Evolutionary conservation across 1,284 basidiomycete genomes (phyloP).

Genomic region (Rhodotorula sp.): DNA sequence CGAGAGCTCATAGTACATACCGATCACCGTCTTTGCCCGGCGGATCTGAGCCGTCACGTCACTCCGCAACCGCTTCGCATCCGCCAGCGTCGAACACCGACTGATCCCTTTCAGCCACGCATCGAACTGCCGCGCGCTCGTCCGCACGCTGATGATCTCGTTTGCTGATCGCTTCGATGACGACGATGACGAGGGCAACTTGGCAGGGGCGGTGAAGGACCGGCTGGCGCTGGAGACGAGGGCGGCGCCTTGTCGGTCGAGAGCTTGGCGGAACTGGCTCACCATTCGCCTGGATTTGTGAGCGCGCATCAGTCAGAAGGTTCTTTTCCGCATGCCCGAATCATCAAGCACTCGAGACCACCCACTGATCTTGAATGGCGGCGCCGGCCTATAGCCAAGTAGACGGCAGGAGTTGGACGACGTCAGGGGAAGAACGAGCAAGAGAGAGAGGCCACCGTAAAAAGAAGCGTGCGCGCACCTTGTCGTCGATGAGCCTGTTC

Average conservation of each 20-base stretch:
- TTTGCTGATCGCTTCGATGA: neutral
- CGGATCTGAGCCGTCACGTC: slow-evolving; percentile 85
- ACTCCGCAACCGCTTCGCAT: slow-evolving; percentile 83
- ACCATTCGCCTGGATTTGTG: slow-evolving; percentile 51
- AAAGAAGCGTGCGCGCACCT: slow-evolving; percentile 56
- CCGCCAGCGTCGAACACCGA: slow-evolving; percentile 73
- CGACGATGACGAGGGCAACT: neutral
- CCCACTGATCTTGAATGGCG: slow-evolving; percentile 81
- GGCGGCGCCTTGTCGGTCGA: slow-evolving; percentile 45
- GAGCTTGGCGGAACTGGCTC: slow-evolving; percentile 54
- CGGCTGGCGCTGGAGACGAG: neutral
- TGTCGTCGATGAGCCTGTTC: slow-evolving; percentile 87
- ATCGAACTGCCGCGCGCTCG: slow-evolving; percentile 70
- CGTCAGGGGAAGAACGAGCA: neutral
- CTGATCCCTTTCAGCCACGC: slow-evolving; percentile 81
- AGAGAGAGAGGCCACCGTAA: no score
- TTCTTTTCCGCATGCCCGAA: neutral
- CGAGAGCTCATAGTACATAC: slow-evolving; percentile 5
- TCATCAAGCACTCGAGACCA: neutral
- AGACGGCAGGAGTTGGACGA: slow-evolving; percentile 1
- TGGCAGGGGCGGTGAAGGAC: neutral
- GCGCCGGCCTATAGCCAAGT: slow-evolving; percentile 65
- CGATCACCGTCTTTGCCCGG: slow-evolving; percentile 62
- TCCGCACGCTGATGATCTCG: slow-evolving; percentile 44
- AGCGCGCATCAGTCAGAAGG: neutral